Evolutionary conservation across 2,329 filamentous ascomycete species (phyloP).

Genomic region (Fusarium neocosmosporiellum): DNA sequence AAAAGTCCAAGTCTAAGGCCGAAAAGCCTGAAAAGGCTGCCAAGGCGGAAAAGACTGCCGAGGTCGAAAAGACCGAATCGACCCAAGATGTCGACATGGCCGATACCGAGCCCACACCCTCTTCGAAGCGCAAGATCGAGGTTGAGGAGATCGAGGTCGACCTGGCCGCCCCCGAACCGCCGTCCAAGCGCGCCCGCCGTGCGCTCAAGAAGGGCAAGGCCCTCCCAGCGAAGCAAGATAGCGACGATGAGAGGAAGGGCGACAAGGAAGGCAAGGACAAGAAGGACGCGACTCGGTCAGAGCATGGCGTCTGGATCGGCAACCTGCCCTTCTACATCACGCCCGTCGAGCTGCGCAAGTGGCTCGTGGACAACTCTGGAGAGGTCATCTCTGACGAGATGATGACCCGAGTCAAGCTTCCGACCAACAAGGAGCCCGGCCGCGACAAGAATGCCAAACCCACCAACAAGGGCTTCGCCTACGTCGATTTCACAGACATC

Average conservation of each 20-base stretch:
- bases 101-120: conserved; percentile 28
- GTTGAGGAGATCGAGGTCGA: conserved; percentile 88
- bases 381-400: conserved; percentile 73
- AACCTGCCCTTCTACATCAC: conserved; percentile 90
- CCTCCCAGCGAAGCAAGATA: conserved; percentile 56
- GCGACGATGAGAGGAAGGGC: conserved; percentile 49
- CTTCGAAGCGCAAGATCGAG: conserved; percentile 75
- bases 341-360: conserved; percentile 78
- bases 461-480: conserved; percentile 93
- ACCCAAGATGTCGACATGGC: conserved; percentile 27
- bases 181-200: conserved; percentile 92
- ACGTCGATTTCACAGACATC: conserved; percentile 86
- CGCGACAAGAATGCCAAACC: conserved; percentile 49
- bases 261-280: conserved; percentile 53
- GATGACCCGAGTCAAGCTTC: conserved; percentile 88
- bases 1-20: conserved; percentile 30
- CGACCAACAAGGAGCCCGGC: conserved; percentile 66
- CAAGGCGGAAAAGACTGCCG: conserved; percentile 21
- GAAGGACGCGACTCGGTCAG: conserved; percentile 71
- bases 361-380: conserved; percentile 79
- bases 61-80: conserved; percentile 17
- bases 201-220: conserved; percentile 86
- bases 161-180: conserved; percentile 87
- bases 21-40: conserved; percentile 18
- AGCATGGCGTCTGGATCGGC: conserved; percentile 93